These are phyloP conservation scores for Trichomonas tenax DNA, from an alignment of 208 protist genomes.

Conservation along the genomic window DNA sequence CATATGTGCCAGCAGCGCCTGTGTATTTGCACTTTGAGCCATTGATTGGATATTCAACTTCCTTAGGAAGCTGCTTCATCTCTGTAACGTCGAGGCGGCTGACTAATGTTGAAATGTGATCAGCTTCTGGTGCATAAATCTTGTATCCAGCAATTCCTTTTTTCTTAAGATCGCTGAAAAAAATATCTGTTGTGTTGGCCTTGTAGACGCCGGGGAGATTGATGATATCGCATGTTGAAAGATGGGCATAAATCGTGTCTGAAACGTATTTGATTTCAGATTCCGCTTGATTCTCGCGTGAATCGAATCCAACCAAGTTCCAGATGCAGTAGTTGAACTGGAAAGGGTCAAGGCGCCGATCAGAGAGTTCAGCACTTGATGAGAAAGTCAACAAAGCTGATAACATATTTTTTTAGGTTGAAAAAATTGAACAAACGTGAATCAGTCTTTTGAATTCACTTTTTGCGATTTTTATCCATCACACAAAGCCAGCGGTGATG, in stretches of 20 bases:
- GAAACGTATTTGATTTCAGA: neutral
- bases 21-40: neutral
- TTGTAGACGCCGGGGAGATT: neutral
- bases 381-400: neutral
- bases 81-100: neutral
- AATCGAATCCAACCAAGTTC: neutral
- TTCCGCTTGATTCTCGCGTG: no score
- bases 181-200: neutral
- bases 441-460: no score
- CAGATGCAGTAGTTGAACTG: slow-evolving; percentile 15
- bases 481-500: no score
- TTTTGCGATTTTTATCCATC: no score
- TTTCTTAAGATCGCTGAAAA: neutral
- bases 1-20: neutral
- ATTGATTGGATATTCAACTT: neutral
- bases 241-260: neutral
- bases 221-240: neutral
- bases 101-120: neutral
- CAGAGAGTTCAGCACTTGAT: neutral
- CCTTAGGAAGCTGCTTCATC: neutral
- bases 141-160: neutral
- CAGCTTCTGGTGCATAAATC: neutral
- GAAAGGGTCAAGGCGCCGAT: slow-evolving; percentile 15
- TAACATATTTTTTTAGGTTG: no score
- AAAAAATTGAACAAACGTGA: no score